Evolutionary conservation across 768 basidiomycete genomes (phyloP), one percentile per base, ranked within the genome.

Genomic region (Trametopsis cervina): DNA sequence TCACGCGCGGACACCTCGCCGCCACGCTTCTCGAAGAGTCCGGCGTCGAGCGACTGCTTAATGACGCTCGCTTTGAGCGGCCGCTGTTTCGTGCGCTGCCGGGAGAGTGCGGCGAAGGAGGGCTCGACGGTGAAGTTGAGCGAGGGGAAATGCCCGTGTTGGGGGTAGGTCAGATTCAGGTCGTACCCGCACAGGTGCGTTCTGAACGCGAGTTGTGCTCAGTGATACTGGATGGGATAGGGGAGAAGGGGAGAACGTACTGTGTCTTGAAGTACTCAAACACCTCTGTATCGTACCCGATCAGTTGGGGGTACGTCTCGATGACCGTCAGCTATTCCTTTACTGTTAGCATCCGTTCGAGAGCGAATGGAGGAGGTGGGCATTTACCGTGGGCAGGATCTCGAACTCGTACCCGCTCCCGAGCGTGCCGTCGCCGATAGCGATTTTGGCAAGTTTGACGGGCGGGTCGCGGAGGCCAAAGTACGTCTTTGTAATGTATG

Each of bases 301-400:
- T 84, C 25, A 88, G 66, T 59, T 87, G 85, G 1, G 85, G 85
- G 57, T 80, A 84, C 3, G 85, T 86, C 64, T 84, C 76, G n/a
- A 87, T 62, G 22, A 83, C 70, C 48, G 63, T 72, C 35, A 80
- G 58, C 81, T 83, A 51, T 7, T 29, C 9, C 5, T 13, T 40
- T 7, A 25, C n/a, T 7, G 29, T 33, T 7, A 33, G 29, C 15
- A 33, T 15, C 7, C 29, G 52, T 22, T 40, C 18, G 17, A 18
- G 39, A 17, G 18, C 7, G 11, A 17, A 17, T 9, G 85, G 77
- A 55, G 5, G 33, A 39, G 18, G 10, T 84, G 21, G 24, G 84
- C 35, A 38, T 54, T 40, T 45, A 60, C 59, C 37, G 54, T 52
- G 15, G 59, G 59, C 4, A 60, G 36, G 12, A 51, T 40, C 38